phyloP scores from a whole-genome alignment of 2,329 filamentous ascomycete genomes.

The Calonectria henricotiae region DNA sequence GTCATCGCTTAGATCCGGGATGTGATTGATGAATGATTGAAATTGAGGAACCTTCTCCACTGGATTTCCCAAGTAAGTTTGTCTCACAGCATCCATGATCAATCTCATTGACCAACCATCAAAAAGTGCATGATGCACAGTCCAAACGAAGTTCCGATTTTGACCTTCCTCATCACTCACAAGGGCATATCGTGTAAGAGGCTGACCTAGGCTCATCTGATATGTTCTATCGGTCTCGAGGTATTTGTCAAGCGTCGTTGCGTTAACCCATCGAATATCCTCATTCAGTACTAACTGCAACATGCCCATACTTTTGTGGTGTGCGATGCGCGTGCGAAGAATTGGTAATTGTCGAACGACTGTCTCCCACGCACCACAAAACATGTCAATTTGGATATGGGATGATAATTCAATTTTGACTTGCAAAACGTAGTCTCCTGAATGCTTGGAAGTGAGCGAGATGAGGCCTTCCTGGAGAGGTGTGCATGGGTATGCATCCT shows the following conservation, averaged over 20 bases:
- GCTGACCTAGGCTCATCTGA: conserved; percentile 33
- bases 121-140: conserved; percentile 53
- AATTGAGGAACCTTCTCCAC: neutral
- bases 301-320: conserved; percentile 11
- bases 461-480: conserved; percentile 58
- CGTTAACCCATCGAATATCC: conserved; percentile 16
- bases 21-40: conserved; percentile 34
- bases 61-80: conserved; percentile 26
- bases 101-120: conserved; percentile 52
- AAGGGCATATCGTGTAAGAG: conserved; percentile 28
- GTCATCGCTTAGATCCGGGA: neutral
- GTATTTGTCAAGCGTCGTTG: conserved; percentile 6
- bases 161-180: neutral
- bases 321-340: conserved; percentile 58
- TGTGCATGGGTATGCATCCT: conserved; percentile 58
- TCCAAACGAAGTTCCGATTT: conserved; percentile 45
- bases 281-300: conserved; percentile 34
- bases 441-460: conserved; percentile 48
- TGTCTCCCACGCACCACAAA: conserved; percentile 40
- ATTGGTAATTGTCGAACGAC: conserved; percentile 48
- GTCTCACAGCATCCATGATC: conserved; percentile 38
- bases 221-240: conserved; percentile 15
- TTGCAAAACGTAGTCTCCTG: conserved; percentile 44
- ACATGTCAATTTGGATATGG: conserved; percentile 21
- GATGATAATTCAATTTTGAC: conserved; percentile 37